These are phyloP conservation scores for Monilinia aucupariae DNA, from an alignment of 2,329 filamentous ascomycete species.

Conservation along the genomic window DNA sequence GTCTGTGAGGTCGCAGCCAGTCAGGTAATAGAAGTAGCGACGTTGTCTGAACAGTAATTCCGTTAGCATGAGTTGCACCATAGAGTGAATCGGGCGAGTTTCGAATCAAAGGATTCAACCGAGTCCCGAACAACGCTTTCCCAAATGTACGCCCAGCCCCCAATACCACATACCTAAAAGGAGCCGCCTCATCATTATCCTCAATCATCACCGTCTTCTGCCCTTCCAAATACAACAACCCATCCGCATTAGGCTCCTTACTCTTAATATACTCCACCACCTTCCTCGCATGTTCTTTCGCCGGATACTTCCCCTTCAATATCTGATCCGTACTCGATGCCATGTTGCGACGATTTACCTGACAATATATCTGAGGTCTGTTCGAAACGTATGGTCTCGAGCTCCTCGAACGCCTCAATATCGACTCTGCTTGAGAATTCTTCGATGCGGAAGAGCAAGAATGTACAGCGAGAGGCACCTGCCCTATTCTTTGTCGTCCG, in stretches of 20 bases:
- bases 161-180: slow-evolving; percentile 59
- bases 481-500: neutral
- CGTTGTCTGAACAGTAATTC: slow-evolving; percentile 58
- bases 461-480: neutral
- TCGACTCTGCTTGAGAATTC: neutral
- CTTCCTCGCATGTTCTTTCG: slow-evolving; percentile 76
- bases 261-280: slow-evolving; percentile 74
- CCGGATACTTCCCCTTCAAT: slow-evolving; percentile 66
- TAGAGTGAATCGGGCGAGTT: neutral
- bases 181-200: slow-evolving; percentile 79
- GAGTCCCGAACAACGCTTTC: neutral
- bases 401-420: neutral
- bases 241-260: slow-evolving; percentile 58
- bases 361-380: neutral
- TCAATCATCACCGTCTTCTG: slow-evolving; percentile 76
- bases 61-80: neutral
- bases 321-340: slow-evolving; percentile 32
- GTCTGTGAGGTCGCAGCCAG: slow-evolving; percentile 75
- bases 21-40: slow-evolving; percentile 91
- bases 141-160: neutral
- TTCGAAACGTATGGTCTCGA: neutral
- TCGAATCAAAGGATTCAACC: too few relatives aligned
- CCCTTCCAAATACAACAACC: slow-evolving; percentile 82
- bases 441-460: neutral
- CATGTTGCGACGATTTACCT: neutral